phyloP scores from a whole-genome alignment of 345 rosid species.

The Eucalyptus brandiana region DNA sequence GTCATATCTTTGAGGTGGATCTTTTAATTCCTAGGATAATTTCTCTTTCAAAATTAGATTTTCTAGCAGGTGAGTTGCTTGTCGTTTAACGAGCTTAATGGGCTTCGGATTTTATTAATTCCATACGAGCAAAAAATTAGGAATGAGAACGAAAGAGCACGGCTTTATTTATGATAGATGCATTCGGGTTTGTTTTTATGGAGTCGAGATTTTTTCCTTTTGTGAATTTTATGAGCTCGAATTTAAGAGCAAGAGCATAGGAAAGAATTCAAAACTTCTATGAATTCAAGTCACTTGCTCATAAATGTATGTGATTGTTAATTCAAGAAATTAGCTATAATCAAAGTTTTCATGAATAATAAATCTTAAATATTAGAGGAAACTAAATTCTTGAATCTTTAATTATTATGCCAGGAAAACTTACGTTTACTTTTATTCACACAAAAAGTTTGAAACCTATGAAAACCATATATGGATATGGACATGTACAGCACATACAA shows the following conservation, averaged over 20 bases:
- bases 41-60: background rate
- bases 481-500: background rate
- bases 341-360: background rate
- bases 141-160: background rate
- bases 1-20: background rate
- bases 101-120: background rate
- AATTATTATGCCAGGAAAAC: background rate
- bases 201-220: rapidly evolving
- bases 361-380: background rate
- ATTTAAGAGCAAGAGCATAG: background rate
- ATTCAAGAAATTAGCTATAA: background rate
- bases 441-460: background rate
- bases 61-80: background rate
- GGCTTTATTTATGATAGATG: rapidly evolving
- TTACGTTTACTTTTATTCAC: background rate
- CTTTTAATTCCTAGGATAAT: background rate
- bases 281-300: background rate
- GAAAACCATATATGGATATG: background rate
- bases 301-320: background rate
- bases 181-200: background rate
- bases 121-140: rapidly evolving
- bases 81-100: background rate
- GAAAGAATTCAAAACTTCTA: background rate
- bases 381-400: background rate
- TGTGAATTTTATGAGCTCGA: background rate